A percentile compares a stretch with the other conserved stretches of the same genome.
phyloP scores from a whole-genome alignment of 2,329 filamentous ascomycete species.

The Berkeleyomyces rouxiae region DNA sequence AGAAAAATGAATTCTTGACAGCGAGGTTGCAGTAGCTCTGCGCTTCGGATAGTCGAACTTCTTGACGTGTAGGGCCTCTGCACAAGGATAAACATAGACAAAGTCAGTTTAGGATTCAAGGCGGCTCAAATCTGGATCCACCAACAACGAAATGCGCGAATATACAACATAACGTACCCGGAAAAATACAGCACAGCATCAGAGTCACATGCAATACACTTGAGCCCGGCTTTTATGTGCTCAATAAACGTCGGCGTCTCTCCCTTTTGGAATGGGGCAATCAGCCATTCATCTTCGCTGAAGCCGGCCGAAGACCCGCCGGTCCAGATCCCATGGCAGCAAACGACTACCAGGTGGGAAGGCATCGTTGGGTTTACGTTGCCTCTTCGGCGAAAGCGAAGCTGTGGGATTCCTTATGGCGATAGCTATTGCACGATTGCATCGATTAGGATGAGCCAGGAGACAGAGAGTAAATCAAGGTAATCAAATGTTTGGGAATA shows the following conservation, averaged over 20 bases:
- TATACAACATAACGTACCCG: slow-evolving; percentile 32
- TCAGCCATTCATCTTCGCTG: slow-evolving; percentile 49
- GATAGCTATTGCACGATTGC: neutral
- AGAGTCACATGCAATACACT: slow-evolving; percentile 29
- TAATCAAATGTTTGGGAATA: neutral
- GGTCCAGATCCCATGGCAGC: slow-evolving; percentile 67
- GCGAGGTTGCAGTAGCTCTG: slow-evolving; percentile 43
- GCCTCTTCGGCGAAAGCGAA: neutral
- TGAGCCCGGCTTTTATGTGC: slow-evolving; percentile 53
- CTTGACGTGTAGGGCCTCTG: slow-evolving; percentile 45
- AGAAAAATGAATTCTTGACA: slow-evolving; percentile 30
- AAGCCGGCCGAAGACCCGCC: slow-evolving; percentile 36
- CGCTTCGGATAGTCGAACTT: slow-evolving; percentile 42
- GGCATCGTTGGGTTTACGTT: slow-evolving; percentile 15
- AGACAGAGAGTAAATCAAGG: neutral
- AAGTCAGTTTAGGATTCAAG: neutral
- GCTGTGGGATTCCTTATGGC: neutral
- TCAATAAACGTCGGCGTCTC: slow-evolving; percentile 66
- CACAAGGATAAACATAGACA: neutral
- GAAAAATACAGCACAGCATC: slow-evolving; percentile 50
- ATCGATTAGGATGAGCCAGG: neutral
- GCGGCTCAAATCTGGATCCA: neutral
- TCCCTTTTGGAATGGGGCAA: slow-evolving; percentile 59
- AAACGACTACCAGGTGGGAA: slow-evolving; percentile 56
- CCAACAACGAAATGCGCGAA: neutral